These are phyloP conservation scores for Didymella arachidicola DNA, from an alignment of 2,329 filamentous ascomycete genomes.

Conservation along the genomic window DNA sequence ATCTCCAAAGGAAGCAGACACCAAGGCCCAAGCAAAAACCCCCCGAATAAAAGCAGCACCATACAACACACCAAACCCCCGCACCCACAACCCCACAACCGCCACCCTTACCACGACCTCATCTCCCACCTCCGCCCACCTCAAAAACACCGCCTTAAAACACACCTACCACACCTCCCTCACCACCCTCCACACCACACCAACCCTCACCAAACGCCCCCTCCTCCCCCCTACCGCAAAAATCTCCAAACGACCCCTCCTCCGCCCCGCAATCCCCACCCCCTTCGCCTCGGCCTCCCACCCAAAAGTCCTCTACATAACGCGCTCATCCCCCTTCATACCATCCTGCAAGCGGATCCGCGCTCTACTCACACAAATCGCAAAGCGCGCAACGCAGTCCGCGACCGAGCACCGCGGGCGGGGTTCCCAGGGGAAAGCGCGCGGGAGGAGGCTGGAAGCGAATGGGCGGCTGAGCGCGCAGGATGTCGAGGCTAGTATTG, in stretches of 20 bases:
- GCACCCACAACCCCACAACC: background rate
- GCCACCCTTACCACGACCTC: too few relatives aligned
- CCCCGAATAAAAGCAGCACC: slow-evolving; percentile 6
- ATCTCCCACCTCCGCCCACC: too few relatives aligned
- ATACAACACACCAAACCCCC: background rate
- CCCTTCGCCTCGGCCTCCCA: slow-evolving; percentile 59
- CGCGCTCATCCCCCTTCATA: slow-evolving; percentile 68
- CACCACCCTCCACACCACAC: background rate
- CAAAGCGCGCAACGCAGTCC: slow-evolving; percentile 59
- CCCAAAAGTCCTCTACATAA: slow-evolving; percentile 71
- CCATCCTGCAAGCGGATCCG: slow-evolving; percentile 71
- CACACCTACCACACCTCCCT: background rate
- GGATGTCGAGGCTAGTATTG: slow-evolving; percentile 35
- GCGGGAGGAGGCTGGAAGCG: slow-evolving; percentile 18
- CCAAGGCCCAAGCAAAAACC: slow-evolving; percentile 2
- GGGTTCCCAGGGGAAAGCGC: background rate
- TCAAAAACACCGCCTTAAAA: background rate
- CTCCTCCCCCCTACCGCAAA: slow-evolving; percentile 51
- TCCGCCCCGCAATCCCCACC: slow-evolving; percentile 63
- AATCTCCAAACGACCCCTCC: slow-evolving; percentile 65
- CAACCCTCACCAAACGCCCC: slow-evolving; percentile 4
- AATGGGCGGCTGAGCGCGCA: slow-evolving; percentile 40
- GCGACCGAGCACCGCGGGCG: background rate
- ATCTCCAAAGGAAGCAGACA: slow-evolving; percentile 23
- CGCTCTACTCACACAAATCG: slow-evolving; percentile 66